Evolutionary conservation across 1,284 basidiomycete species (phyloP).

Genomic region (Sporisorium reilianum): DNA sequence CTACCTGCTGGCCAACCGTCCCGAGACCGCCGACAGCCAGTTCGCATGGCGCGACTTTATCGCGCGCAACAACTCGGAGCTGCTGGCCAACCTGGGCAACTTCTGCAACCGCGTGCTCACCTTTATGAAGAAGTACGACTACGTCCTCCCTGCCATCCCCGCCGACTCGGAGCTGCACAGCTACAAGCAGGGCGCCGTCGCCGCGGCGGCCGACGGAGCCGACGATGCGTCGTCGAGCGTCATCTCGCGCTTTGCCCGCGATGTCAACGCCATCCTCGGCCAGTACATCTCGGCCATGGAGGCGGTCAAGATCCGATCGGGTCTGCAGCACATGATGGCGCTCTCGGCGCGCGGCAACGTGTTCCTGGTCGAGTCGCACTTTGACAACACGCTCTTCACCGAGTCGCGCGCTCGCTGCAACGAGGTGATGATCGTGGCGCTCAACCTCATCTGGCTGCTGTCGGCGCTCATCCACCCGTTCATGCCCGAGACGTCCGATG

Average conservation of each 20-base stretch:
- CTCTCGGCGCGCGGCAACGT: constrained; percentile 92
- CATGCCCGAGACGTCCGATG: constrained; percentile 90
- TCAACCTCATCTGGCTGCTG: constrained; percentile 93
- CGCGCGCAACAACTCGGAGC: constrained; percentile 89
- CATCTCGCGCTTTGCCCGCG: constrained; percentile 76
- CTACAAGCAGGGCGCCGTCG: constrained; percentile 45
- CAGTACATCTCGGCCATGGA: constrained; percentile 92
- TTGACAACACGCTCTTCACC: constrained; percentile 89
- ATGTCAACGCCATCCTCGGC: constrained; percentile 82
- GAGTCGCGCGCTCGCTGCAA: constrained; percentile 86
- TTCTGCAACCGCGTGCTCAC: constrained; percentile 96
- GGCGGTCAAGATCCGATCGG: constrained; percentile 86
- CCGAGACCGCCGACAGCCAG: constrained; percentile 92
- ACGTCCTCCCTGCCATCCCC: constrained; percentile 74
- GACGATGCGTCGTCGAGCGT: constrained; percentile 42
- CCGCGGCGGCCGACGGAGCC: constrained; percentile 32
- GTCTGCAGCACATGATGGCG: constrained; percentile 88
- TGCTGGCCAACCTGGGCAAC: constrained; percentile 97
- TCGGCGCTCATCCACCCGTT: constrained; percentile 90
- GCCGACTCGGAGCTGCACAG: constrained; percentile 51
- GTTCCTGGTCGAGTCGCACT: constrained; percentile 90
- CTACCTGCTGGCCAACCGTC: constrained; percentile 91
- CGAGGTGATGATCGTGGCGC: constrained; percentile 84
- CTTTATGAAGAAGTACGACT: constrained; percentile 89
- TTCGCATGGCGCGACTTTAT: constrained; percentile 98